Base-by-base conservation (phyloP, 1,284 basidiomycete species). In the Apiotrichum mycotoxinovorans region DNA sequence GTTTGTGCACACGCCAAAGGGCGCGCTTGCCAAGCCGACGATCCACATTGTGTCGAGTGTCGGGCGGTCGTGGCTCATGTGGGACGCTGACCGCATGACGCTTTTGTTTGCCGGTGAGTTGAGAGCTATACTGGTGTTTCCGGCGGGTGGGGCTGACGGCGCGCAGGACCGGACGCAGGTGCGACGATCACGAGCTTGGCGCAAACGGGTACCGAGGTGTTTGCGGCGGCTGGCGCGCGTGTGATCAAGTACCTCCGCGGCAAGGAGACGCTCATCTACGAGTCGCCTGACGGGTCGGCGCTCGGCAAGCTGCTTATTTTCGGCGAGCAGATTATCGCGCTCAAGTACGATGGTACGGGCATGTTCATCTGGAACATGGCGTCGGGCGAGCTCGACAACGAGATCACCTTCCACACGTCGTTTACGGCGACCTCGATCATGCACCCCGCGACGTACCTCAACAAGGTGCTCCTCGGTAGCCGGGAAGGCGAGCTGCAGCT, bases 391-490 rank as follows among this genome's bases (percentile, higher is more conserved):
- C 56, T 74, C 15, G 60, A 66, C 43, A 74, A 73, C 50, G 66
- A 74, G 12, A 84, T 96, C 46, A 80, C 85, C 51, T 94, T 78
- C 63, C 74, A 74, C 55, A 54, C 65, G 4, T 62, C 66, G 7
- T 98, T 98, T 73, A 88, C 85, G 1, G 94, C 95, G 11, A 88
- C 85, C 12, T 83, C 82, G 20, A 78, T 97, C 30, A 80, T 97
- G 8, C 96, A 99, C 74, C 96, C 96, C 1, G 87, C 92, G 1
- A 98, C 96, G 4, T 98, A 98, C 76, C 78, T 99, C 53, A 98
- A 99, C 81, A 98, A 98, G 79, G 82, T 98, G 1, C 80, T 98
- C 1, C 83, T 98, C 11, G 87, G 87, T 1, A 90, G 89, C 63
- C 83, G 80, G 56, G 82, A 93, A 71, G 96, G 96, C 12, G 80